Conservation (phyloP, 108 stramenopile genomes). For the Nannochloropsis salina region DNA sequence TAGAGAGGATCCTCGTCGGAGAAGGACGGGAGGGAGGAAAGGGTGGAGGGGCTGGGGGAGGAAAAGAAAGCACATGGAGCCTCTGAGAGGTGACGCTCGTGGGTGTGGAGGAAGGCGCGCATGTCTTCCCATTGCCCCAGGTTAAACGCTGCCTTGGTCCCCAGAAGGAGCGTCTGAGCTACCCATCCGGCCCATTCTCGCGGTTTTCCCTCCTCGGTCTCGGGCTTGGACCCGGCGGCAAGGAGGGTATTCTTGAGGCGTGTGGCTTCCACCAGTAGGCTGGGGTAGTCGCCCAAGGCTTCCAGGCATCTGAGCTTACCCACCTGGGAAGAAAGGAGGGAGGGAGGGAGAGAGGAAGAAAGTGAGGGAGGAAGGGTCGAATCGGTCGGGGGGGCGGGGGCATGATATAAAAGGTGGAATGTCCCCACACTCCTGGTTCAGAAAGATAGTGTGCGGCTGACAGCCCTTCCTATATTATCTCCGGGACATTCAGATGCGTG, state of each 20-base stretch:
- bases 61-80: too few species aligned
- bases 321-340: slow-evolving; percentile 17
- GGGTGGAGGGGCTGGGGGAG: background rate
- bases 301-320: slow-evolving; percentile 44
- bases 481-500: too few species aligned
- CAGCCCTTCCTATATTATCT: too few species aligned
- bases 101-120: slow-evolving; percentile 15
- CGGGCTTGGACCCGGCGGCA: background rate
- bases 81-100: background rate
- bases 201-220: background rate
- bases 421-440: too few species aligned
- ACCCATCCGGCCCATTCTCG: background rate
- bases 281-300: slow-evolving; percentile 44
- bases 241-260: slow-evolving; percentile 32
- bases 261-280: slow-evolving; percentile 32
- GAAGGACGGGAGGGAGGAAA: background rate
- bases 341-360: background rate
- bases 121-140: slow-evolving; percentile 21
- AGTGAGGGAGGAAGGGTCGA: background rate
- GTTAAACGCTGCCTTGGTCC: slow-evolving; percentile 12
- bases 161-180: slow-evolving; percentile 1
- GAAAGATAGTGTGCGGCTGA: too few species aligned
- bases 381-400: background rate
- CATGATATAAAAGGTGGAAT: background rate
- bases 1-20: slow-evolving; percentile 8